Conservation (phyloP, 257 asterid species). For the Datura wrightii region DNA sequence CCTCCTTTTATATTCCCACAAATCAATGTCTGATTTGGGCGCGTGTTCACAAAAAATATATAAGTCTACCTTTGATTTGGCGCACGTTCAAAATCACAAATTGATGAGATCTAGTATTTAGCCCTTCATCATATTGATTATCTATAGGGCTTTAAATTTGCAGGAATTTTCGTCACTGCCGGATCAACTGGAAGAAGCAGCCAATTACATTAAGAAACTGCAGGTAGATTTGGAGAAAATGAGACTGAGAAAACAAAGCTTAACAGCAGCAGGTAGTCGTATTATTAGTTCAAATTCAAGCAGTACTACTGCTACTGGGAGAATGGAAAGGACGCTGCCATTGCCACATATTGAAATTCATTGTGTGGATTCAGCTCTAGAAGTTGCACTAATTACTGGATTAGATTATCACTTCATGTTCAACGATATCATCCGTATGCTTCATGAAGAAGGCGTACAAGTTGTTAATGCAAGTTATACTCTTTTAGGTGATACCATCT, state of each 20-base stretch:
- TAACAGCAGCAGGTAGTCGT: neutral
- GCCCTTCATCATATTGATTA: neutral
- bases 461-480: constrained; percentile 56
- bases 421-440: constrained; percentile 48
- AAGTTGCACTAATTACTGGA: constrained; percentile 58
- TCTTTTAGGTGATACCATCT: constrained; percentile 39
- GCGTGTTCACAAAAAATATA: no score
- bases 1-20: no score
- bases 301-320: neutral
- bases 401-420: constrained; percentile 56
- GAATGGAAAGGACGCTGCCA: neutral
- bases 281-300: constrained; percentile 1
- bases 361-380: constrained; percentile 49
- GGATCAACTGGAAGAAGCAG: constrained; percentile 70
- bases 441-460: constrained; percentile 71
- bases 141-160: neutral
- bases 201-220: constrained; percentile 59
- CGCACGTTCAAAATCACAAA: neutral
- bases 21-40: no score
- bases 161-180: constrained; percentile 61
- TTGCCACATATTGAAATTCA: constrained; percentile 61
- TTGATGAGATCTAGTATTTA: neutral
- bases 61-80: neutral
- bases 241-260: constrained; percentile 58
- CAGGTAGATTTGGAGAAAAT: constrained; percentile 55